A percentile compares a stretch with the other conserved stretches of the same genome.
These are phyloP conservation scores for Apostasia shenzhenica DNA, from an alignment of 106 monocot genomes.

Conservation along the genomic window DNA sequence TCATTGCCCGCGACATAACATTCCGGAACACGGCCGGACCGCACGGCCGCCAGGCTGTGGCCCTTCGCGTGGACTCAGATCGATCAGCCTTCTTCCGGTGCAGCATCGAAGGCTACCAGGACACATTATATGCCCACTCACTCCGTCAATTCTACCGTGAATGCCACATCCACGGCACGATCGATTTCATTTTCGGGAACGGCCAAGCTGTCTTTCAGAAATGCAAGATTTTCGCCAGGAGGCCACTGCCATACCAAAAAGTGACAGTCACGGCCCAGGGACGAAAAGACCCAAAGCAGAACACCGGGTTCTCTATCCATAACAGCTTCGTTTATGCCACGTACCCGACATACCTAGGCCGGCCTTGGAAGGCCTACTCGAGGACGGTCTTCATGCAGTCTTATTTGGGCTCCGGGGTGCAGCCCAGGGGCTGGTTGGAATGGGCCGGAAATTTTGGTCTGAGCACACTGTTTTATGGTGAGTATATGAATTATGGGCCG, in stretches of 20 bases:
- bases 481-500: constrained; percentile 79
- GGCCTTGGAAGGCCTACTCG: constrained; percentile 89
- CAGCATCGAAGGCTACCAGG: constrained; percentile 92
- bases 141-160: constrained; percentile 90
- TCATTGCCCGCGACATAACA: constrained; percentile 80
- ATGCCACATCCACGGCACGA: constrained; percentile 74
- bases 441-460: constrained; percentile 66
- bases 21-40: constrained; percentile 75
- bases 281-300: constrained; percentile 45
- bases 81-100: constrained; percentile 82
- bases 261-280: constrained; percentile 83
- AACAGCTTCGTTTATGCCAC: constrained; percentile 43
- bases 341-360: constrained; percentile 66
- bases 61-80: constrained; percentile 71
- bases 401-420: constrained; percentile 35
- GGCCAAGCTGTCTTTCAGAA: constrained; percentile 64
- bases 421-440: constrained; percentile 71
- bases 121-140: constrained; percentile 89
- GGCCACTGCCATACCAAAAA: constrained; percentile 46
- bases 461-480: constrained; percentile 70
- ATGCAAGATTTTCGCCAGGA: constrained; percentile 52
- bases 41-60: constrained; percentile 72
- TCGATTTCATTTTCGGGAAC: constrained; percentile 97
- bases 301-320: constrained; percentile 80
- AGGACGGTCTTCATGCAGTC: constrained; percentile 76